Base-by-base conservation (phyloP, 2,329 filamentous ascomycete genomes). In the Pseudocercospora macadamiae region DNA sequence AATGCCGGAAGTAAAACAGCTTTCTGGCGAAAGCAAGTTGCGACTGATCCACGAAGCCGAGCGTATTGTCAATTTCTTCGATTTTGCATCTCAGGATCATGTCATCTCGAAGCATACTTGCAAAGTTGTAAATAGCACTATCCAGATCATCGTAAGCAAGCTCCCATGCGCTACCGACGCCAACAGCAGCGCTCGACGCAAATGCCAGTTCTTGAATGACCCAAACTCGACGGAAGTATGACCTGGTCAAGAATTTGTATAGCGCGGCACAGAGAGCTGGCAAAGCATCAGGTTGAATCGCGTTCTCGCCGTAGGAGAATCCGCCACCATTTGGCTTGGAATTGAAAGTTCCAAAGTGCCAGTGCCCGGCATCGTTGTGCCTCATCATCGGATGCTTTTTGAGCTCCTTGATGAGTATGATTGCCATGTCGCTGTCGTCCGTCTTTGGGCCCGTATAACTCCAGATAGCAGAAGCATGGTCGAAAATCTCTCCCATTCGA, bases 1-100 rank as follows among this genome's bases (percentile, higher is more conserved):
- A 9, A 51, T 61, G 59, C 10, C 59, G 54, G n/a, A 61, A 61
- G 51, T 61, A 54, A 23, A 30, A 58, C 5, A 61, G 42, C 44
- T 58, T 61, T 5, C 59, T 28, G 12, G 45, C 45, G 28, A 55
- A 61, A 4, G 55, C 36, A 19, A 61, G 18, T 18, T 55, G 39
- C 10, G 23, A 25, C 6, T 30, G 26, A n/a, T 58, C 51, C 10
- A 61, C 42, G 28, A 14, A 12, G 21, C 23, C 21, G 21, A 61
- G 12, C 3, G 55, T 45, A 8, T 25, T 3, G n/a, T 61, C 59
- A 8, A 34, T 28, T 5, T 51, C 30, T 19, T 42, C 14, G 12
- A 55, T 61, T 14, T 51, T 32, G 9, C 54, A 42, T 26, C 19
- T 19, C 18, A 61, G 25, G 19, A 16, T 39, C 4, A 51, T 42